phyloP scores from a whole-genome alignment of 768 basidiomycete genomes.

The Pisolithus sp. region DNA sequence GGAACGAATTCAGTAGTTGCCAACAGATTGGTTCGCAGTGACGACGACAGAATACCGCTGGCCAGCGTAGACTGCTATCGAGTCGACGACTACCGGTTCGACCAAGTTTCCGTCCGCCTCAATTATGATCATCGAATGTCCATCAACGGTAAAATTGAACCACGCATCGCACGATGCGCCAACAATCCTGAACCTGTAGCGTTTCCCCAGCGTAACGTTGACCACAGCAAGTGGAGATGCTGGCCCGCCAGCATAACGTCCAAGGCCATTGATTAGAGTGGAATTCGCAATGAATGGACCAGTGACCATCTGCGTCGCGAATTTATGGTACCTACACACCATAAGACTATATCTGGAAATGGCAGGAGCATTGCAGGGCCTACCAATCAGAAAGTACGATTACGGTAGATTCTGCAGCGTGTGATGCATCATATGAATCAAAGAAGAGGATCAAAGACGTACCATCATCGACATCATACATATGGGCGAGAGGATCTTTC shows the following conservation, averaged over 20 bases:
- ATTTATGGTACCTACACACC: conserved; percentile 6
- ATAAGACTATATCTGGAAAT: background rate
- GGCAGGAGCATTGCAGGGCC: background rate
- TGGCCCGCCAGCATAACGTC: conserved; percentile 30
- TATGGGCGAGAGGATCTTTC: conserved; percentile 28
- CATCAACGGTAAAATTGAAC: conserved; percentile 41
- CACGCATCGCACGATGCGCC: conserved; percentile 36
- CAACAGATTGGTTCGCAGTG: conserved; percentile 37
- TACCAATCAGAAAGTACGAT: conserved; percentile 1
- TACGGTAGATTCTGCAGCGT: background rate
- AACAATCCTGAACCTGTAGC: conserved; percentile 34
- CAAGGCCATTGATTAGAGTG: conserved; percentile 35
- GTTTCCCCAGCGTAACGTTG: conserved; percentile 24
- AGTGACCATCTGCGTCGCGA: conserved; percentile 8
- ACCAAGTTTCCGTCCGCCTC: conserved; percentile 39
- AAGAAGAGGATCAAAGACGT: background rate
- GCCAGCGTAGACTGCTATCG: conserved; percentile 24
- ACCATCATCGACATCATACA: conserved; percentile 44
- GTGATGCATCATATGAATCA: background rate
- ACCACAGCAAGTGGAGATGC: conserved; percentile 29
- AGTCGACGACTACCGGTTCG: conserved; percentile 36
- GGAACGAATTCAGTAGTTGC: conserved; percentile 54
- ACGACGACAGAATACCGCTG: conserved; percentile 44
- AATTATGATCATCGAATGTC: conserved; percentile 39
- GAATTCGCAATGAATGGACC: conserved; percentile 15